phyloP scores from a whole-genome alignment of 2,329 filamentous ascomycete genomes.

The Volutella citrinella region DNA sequence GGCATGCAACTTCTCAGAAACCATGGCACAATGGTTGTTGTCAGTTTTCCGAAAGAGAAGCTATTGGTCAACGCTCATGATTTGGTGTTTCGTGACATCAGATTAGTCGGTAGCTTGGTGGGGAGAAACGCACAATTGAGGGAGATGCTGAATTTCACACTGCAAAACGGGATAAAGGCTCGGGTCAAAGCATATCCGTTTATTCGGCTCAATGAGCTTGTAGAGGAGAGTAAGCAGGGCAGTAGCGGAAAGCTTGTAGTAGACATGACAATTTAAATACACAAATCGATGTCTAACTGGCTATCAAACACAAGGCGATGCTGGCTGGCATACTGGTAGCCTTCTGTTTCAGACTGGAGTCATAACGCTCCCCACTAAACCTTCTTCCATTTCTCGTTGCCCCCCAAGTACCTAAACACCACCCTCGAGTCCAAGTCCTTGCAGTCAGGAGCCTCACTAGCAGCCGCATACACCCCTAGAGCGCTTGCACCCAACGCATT shows the following conservation, averaged over 20 bases:
- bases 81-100: constrained; percentile 6
- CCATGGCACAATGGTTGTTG: constrained; percentile 6
- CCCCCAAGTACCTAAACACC: too few relatives aligned
- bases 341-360: too few relatives aligned
- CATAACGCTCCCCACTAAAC: too few relatives aligned
- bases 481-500: too few relatives aligned
- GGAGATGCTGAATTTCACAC: constrained; percentile 6
- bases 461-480: too few relatives aligned
- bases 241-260: constrained; percentile 4
- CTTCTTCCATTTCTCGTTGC: too few relatives aligned
- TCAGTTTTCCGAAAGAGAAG: constrained; percentile 6
- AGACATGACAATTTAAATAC: too few relatives aligned
- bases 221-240: neutral
- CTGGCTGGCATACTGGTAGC: too few relatives aligned
- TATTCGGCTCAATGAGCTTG: constrained; percentile 2
- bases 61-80: constrained; percentile 4
- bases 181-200: constrained; percentile 5
- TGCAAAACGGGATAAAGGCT: neutral
- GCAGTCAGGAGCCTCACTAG: too few relatives aligned
- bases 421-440: too few relatives aligned
- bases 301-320: too few relatives aligned
- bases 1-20: constrained; percentile 5
- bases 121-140: constrained; percentile 4
- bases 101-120: constrained; percentile 6
- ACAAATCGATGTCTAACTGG: too few relatives aligned